These are phyloP conservation scores for Gautieria morchelliformis DNA, from an alignment of 768 basidiomycete genomes.

Conservation along the genomic window DNA sequence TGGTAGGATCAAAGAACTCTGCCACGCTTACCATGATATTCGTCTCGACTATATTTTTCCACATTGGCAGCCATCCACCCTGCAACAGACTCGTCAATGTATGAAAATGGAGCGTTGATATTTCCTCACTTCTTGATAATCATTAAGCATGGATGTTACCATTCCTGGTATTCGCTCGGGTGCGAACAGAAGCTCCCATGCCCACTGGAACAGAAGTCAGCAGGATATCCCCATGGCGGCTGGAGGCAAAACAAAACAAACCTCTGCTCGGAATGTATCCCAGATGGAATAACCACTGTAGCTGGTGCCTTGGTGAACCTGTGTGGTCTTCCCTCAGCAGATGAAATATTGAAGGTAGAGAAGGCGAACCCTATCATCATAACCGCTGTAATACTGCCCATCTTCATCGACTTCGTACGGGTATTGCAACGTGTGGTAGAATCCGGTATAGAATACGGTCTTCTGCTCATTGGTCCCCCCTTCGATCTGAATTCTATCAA, in stretches of 20 bases:
- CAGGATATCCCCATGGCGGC: not conserved
- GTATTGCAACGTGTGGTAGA: conserved; percentile 62
- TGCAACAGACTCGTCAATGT: conserved; percentile 11
- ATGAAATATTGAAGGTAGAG: not conserved
- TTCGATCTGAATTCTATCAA: conserved; percentile 40
- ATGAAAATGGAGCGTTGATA: not conserved
- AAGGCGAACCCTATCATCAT: conserved; percentile 43
- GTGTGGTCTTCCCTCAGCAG: not conserved
- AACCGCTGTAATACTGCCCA: conserved; percentile 66
- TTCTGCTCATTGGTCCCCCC: conserved; percentile 40
- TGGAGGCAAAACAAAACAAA: not conserved
- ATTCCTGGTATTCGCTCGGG: conserved; percentile 71
- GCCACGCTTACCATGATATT: conserved; percentile 60
- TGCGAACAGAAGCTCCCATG: conserved; percentile 66
- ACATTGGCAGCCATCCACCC: conserved; percentile 85
- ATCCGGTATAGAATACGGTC: conserved; percentile 44
- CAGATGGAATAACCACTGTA: conserved; percentile 79
- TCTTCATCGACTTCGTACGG: conserved; percentile 68
- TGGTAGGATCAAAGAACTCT: not conserved
- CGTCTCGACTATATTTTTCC: conserved; percentile 83
- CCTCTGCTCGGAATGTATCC: conserved; percentile 31
- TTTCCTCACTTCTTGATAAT: conserved; percentile 49
- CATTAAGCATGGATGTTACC: conserved; percentile 72
- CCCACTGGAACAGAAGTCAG: conserved; percentile 34
- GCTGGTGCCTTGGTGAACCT: conserved; percentile 45